Conservation (phyloP, 257 asterid genomes). For the Ophiorrhiza pumila region DNA sequence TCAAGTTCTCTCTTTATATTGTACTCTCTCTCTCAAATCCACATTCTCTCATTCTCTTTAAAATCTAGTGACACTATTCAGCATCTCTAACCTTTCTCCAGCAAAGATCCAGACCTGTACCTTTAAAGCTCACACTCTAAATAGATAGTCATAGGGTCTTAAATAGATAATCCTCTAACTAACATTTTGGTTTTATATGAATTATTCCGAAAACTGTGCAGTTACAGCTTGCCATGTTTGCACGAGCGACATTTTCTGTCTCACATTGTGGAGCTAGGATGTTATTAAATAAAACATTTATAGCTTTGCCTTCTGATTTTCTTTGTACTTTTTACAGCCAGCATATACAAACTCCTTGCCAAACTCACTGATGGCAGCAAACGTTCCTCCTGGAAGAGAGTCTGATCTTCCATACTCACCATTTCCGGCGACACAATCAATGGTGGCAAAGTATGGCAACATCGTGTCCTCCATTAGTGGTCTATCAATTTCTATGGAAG, state of each 20-base stretch:
- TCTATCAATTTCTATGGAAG: conserved; percentile 61
- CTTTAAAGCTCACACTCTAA: too few relatives aligned
- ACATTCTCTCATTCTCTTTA: too few relatives aligned
- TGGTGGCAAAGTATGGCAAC: conserved; percentile 56
- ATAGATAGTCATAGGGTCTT: too few relatives aligned
- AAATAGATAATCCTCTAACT: too few relatives aligned
- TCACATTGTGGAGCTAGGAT: neutral
- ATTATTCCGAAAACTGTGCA: neutral
- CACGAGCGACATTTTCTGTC: neutral
- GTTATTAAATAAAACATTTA: too few relatives aligned
- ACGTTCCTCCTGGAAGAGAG: conserved; percentile 57
- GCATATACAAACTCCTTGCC: conserved; percentile 56
- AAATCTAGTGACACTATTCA: too few relatives aligned
- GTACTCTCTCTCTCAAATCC: too few relatives aligned
- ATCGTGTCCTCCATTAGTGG: conserved; percentile 49
- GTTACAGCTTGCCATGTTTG: neutral
- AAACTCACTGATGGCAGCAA: conserved; percentile 52
- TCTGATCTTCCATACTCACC: conserved; percentile 62
- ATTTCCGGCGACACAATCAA: conserved; percentile 50
- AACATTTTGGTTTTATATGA: neutral
- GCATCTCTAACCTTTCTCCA: too few relatives aligned
- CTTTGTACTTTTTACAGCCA: conserved; percentile 35
- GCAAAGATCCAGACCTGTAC: too few relatives aligned
- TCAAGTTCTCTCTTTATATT: too few relatives aligned
- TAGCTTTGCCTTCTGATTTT: conserved; percentile 7